A percentile compares a stretch with the other conserved stretches of the same genome.
Conservation (phyloP, 202 grass and related monocot species). For the Panicum virgatum region DNA sequence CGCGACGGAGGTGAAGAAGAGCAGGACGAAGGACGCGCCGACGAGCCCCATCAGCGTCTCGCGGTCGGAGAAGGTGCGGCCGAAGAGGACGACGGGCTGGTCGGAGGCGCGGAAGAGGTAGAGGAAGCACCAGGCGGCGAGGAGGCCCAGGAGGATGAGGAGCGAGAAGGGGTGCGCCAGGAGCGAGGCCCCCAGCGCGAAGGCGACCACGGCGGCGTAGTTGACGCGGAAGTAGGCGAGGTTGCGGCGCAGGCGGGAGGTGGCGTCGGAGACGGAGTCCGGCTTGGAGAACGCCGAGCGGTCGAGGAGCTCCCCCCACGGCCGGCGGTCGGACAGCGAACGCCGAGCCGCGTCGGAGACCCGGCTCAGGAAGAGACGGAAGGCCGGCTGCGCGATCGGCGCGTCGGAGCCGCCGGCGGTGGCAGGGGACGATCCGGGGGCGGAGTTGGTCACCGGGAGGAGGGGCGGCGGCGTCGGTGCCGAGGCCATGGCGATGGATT, state of each 20-base stretch:
- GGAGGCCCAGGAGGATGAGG: conserved; percentile 68
- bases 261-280: conserved; percentile 71
- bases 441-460: conserved; percentile 60
- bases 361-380: conserved; percentile 63
- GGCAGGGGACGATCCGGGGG: conserved; percentile 37
- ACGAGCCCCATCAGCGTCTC: conserved; percentile 67
- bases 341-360: conserved; percentile 60
- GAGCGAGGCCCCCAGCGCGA: conserved; percentile 64
- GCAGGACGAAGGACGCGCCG: conserved; percentile 53
- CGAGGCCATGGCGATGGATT: conserved; percentile 48
- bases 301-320: conserved; percentile 78
- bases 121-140: conserved; percentile 68
- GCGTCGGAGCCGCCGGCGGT: conserved; percentile 37
- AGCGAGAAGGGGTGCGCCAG: conserved; percentile 83
- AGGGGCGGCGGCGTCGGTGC: conserved; percentile 58
- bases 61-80: conserved; percentile 75
- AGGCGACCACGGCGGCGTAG: conserved; percentile 72
- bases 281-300: conserved; percentile 74
- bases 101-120: conserved; percentile 63
- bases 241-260: conserved; percentile 76
- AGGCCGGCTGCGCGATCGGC: conserved; percentile 51
- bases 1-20: conserved; percentile 78
- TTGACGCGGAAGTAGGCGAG: conserved; percentile 88
- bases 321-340: conserved; percentile 66
- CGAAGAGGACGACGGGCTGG: conserved; percentile 61